Conservation (phyloP, 768 basidiomycete genomes). For the Lactarius psammicola region DNA sequence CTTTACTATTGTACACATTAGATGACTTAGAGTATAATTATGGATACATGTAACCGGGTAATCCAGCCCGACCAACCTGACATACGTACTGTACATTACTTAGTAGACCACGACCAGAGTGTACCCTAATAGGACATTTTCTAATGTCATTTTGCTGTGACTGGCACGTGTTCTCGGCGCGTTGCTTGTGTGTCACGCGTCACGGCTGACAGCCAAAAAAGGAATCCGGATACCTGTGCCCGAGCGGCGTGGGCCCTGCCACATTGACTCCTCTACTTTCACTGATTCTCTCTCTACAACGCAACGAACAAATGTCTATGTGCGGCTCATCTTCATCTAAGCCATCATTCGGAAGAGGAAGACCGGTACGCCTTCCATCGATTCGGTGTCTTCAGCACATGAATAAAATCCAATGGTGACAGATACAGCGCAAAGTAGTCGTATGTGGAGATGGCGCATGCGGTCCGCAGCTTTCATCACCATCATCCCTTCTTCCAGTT, state of each 20-base stretch:
- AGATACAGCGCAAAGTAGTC: conserved; percentile 65
- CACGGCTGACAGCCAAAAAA: not conserved
- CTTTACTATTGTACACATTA: not conserved
- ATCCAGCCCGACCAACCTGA: not conserved
- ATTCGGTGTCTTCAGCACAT: not conserved
- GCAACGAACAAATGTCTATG: conserved; percentile 12
- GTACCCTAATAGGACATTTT: not conserved
- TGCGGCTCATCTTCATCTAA: conserved; percentile 22
- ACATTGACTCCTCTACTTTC: conserved; percentile 11
- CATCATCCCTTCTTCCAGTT: conserved; percentile 19
- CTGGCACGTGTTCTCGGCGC: not conserved
- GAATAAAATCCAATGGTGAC: not conserved
- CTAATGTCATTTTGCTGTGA: not conserved
- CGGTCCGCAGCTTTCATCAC: conserved; percentile 49
- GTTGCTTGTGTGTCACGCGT: not conserved
- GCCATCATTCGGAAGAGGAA: conserved; percentile 19
- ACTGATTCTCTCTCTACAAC: not conserved
- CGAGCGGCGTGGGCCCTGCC: not conserved
- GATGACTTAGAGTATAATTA: conserved; percentile 2
- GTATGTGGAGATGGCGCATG: conserved; percentile 98
- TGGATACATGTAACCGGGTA: not conserved
- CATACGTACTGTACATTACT: conserved; percentile 3
- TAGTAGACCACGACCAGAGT: not conserved
- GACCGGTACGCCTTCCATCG: conserved; percentile 4
- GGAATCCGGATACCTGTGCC: not conserved